phyloP scores from a whole-genome alignment of 2,329 filamentous ascomycete genomes.

The Mycosphaerelloides madeirae region DNA sequence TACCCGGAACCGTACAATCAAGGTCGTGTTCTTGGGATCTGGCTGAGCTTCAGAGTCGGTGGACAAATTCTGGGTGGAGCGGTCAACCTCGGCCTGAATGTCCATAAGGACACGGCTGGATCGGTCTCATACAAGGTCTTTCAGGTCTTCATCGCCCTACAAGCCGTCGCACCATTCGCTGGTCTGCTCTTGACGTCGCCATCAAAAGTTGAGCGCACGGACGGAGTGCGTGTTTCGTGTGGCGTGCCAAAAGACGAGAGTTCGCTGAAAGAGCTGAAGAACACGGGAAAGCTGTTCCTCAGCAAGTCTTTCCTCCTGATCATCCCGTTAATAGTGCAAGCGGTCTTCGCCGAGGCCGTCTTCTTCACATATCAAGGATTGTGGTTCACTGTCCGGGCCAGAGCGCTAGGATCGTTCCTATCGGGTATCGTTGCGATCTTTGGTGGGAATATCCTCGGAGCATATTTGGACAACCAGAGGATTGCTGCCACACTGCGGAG shows the following conservation, averaged over 20 bases:
- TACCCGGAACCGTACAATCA: slow-evolving; percentile 68
- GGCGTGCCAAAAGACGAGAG: slow-evolving; percentile 48
- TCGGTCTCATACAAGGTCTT: slow-evolving; percentile 66
- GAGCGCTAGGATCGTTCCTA: slow-evolving; percentile 66
- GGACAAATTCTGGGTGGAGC: slow-evolving; percentile 69
- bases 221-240: slow-evolving; percentile 59
- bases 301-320: slow-evolving; percentile 60
- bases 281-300: slow-evolving; percentile 56
- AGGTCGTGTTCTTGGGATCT: slow-evolving; percentile 62
- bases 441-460: slow-evolving; percentile 61
- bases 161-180: slow-evolving; percentile 61
- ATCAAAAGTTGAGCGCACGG: slow-evolving; percentile 57
- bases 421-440: slow-evolving; percentile 63
- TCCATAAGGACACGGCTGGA: slow-evolving; percentile 52
- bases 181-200: slow-evolving; percentile 60
- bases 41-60: slow-evolving; percentile 58
- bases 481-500: slow-evolving; percentile 53
- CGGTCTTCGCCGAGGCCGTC: slow-evolving; percentile 66
- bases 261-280: slow-evolving; percentile 56
- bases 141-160: slow-evolving; percentile 65
- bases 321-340: slow-evolving; percentile 64
- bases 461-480: slow-evolving; percentile 57
- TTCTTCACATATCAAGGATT: slow-evolving; percentile 60
- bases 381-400: slow-evolving; percentile 66
- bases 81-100: slow-evolving; percentile 65